Conservation (phyloP, 2,329 filamentous ascomycete genomes). For the Teratosphaeriaceae sp. region DNA sequence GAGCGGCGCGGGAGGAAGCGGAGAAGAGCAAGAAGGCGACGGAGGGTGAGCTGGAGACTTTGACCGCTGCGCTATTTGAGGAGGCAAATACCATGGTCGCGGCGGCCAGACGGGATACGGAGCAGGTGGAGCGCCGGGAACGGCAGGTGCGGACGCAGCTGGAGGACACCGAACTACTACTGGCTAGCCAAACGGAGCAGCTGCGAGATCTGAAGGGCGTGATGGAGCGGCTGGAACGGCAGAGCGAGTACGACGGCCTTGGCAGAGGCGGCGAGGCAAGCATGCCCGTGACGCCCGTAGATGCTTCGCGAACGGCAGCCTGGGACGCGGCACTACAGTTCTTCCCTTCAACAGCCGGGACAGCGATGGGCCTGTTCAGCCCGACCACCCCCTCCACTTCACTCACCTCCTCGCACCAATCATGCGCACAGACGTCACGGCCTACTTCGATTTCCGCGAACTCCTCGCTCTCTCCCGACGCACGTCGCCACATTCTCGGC, state of each 20-base stretch:
- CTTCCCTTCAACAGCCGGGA: slow-evolving; percentile 42
- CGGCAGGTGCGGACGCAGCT: slow-evolving; percentile 82
- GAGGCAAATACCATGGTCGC: slow-evolving; percentile 99
- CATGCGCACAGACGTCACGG: slow-evolving; percentile 70
- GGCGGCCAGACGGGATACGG: slow-evolving; percentile 75
- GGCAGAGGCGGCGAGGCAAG: slow-evolving; percentile 53
- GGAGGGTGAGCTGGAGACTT: slow-evolving; percentile 81
- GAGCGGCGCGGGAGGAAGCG: slow-evolving; percentile 33
- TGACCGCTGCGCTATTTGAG: slow-evolving; percentile 92
- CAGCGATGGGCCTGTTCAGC: slow-evolving; percentile 48
- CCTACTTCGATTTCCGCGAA: slow-evolving; percentile 79
- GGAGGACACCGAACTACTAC: slow-evolving; percentile 74
- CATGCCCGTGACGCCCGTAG: slow-evolving; percentile 73
- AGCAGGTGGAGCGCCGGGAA: slow-evolving; percentile 69
- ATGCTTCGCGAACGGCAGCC: slow-evolving; percentile 45
- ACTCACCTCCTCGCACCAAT: slow-evolving; percentile 77
- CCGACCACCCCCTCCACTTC: slow-evolving; percentile 64
- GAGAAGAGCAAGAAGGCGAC: slow-evolving; percentile 74
- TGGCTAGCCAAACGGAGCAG: slow-evolving; percentile 90
- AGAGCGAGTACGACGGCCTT: slow-evolving; percentile 68
- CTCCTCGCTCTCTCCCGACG: slow-evolving; percentile 59
- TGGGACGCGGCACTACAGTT: slow-evolving; percentile 54
- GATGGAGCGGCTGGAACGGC: slow-evolving; percentile 76
- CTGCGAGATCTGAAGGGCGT: slow-evolving; percentile 83
- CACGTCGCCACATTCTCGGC: slow-evolving; percentile 58